phyloP scores from a whole-genome alignment of 768 basidiomycete genomes.

The Boletus edulis region DNA sequence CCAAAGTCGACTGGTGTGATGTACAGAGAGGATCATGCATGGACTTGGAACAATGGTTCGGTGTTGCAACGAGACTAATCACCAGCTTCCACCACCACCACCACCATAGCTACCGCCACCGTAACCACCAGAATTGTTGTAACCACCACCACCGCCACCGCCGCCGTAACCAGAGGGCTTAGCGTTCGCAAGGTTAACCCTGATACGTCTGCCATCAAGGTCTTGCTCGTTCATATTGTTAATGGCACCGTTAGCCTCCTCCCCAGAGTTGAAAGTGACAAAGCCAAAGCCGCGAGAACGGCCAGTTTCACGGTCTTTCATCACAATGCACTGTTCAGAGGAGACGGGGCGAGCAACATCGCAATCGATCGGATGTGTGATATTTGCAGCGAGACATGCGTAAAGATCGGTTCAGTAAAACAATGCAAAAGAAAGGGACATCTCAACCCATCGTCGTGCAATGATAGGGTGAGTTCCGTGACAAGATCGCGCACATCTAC shows the following conservation, averaged over 20 bases:
- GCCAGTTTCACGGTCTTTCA: constrained; percentile 55
- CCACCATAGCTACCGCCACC: background rate
- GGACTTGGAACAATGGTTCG: background rate
- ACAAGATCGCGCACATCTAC: constrained; percentile 46
- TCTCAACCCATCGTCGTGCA: constrained; percentile 33
- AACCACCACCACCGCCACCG: constrained; percentile 16
- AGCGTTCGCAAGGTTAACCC: constrained; percentile 43
- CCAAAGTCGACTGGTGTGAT: background rate
- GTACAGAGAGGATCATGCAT: constrained; percentile 9
- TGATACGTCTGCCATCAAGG: constrained; percentile 52
- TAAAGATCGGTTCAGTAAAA: constrained; percentile 26
- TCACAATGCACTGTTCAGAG: constrained; percentile 31
- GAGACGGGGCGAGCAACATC: background rate
- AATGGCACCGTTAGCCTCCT: constrained; percentile 47
- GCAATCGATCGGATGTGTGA: constrained; percentile 1
- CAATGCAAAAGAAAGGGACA: constrained; percentile 14
- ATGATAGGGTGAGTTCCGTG: constrained; percentile 29
- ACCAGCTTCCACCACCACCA: constrained; percentile 9
- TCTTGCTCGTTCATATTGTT: constrained; percentile 46
- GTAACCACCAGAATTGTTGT: background rate
- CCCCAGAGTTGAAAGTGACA: constrained; percentile 35
- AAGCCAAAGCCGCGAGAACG: constrained; percentile 60
- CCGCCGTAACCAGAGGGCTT: constrained; percentile 30
- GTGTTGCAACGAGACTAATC: constrained; percentile 5
- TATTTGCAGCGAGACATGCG: constrained; percentile 21